Evolutionary conservation across 2,329 filamentous ascomycete genomes (phyloP), one percentile per base, ranked within the genome.

Genomic region (Thelonectria blattea): DNA sequence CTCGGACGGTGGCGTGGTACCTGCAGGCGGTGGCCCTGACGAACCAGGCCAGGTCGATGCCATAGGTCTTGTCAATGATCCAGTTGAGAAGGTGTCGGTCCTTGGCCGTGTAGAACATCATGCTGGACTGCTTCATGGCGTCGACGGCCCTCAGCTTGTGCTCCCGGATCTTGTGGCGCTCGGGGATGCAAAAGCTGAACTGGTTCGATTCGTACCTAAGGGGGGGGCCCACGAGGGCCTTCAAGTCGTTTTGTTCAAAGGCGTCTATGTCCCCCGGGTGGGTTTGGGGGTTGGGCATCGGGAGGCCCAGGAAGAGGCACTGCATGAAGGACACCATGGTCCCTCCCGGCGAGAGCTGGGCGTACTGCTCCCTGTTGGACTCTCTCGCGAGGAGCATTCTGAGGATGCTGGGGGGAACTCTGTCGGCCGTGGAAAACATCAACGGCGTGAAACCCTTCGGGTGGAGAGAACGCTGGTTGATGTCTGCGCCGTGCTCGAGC

Each of bases 371-470:
- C 15, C 18, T 14, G 8, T 55, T 17, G n/a, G 53, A 47, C 4
- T 54, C 51, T 14, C 37, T 5, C 1, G 20, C 12, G 8, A 61
- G 12, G 7, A 63, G 24, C 8, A 9, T n/a, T 11, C 45, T 12
- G 22, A 58, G 58, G 7, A 14, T 27, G 5, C 27, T 10, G 14
- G 15, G 5, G 2, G 18, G 5, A 12, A 63, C 20, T 9, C 7
- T n/a, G 41, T 63, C 61, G 34, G 54, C 17, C 1, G 54, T n/a
- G 3, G 61, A 47, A 41, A 63, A 53, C 54, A 63, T 61, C 41
- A 63, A 48, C 14, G 58, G 51, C 1, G 54, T 49, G 14, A 61
- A 55, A 1, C 58, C 58, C 2, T 32, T 9, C 6, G 37, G n/a
- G 5, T 27, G 17, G 14, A 56, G 32, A 17, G 61, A 63, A 3